A percentile compares a stretch with the other conserved stretches of the same genome.
phyloP scores from a whole-genome alignment of 352 stramenopile species.

The Phytophthora fragariaefolia region DNA sequence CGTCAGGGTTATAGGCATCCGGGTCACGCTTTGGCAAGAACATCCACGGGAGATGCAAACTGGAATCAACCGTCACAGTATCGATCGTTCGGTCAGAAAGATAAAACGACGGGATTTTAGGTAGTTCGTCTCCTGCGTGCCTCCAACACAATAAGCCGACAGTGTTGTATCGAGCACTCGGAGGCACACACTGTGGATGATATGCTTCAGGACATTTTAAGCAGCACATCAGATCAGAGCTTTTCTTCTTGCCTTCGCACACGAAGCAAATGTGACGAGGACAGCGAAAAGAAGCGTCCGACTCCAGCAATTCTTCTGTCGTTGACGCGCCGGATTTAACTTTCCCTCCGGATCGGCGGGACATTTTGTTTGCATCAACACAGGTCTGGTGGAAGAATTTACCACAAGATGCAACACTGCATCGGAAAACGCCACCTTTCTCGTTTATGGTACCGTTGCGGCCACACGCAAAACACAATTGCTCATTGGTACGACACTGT shows the following conservation, averaged over 20 bases:
- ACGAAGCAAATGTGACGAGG: conserved; percentile 87
- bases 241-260: conserved; percentile 81
- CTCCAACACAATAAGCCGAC: conserved; percentile 92
- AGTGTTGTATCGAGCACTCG: conserved; percentile 92
- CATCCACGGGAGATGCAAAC: conserved; percentile 78
- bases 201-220: conserved; percentile 93
- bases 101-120: conserved; percentile 79
- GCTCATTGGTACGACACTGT: conserved; percentile 89
- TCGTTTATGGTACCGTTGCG: conserved; percentile 90
- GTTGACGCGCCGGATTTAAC: conserved; percentile 40
- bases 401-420: conserved; percentile 65
- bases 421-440: conserved; percentile 85
- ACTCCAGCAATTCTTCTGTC: conserved; percentile 63
- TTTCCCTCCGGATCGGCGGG: conserved; percentile 50
- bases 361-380: conserved; percentile 67
- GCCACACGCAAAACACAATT: conserved; percentile 90
- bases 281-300: conserved; percentile 87
- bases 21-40: conserved; percentile 79
- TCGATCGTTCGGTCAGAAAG: conserved; percentile 67
- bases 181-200: conserved; percentile 93
- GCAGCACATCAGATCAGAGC: conserved; percentile 88
- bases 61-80: conserved; percentile 79
- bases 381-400: conserved; percentile 90
- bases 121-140: conserved; percentile 79
- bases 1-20: conserved; percentile 44